Evolutionary conservation across 2,329 filamentous ascomycete genomes (phyloP), one percentile per base, ranked within the genome.

Genomic region (Neonectria punicea): DNA sequence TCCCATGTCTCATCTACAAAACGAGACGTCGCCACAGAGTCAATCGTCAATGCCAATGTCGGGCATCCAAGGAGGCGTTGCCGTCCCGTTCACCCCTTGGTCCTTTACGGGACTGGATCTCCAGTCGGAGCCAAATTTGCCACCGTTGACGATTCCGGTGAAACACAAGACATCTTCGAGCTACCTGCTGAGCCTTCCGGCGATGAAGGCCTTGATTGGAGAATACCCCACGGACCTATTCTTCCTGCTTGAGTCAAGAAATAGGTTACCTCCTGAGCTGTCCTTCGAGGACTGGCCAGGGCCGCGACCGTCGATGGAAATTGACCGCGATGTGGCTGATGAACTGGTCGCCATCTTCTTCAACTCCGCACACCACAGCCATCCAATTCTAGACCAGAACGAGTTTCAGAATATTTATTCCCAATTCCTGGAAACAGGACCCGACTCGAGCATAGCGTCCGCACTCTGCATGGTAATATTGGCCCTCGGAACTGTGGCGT

Each of bases 381-480:
- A 76, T 61, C 76, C 76, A 0, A 68, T 78, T 14, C 64, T 77
- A 5, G 72, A 76, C 53, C 61, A 69, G 11, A 70, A 68, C 4
- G 71, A 69, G n/a, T 77, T 78, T 32, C 53, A 67, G 7, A 36
- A 34, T 1, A 63, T 72, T 1, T 77, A 77, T 53, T 32, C 58
- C 2, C 49, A 51, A 1, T 73, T 77, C 36, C 53, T 74, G 13
- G 65, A 73, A 22, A 57, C 62, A 3, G 69, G 70, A 2, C 58
- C 67, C 1, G 71, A 74, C 36, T 62, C 67, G 2, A 73, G 66
- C 46, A 58, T 76, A 4, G 73, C 74, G 30, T 71, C 73, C 2
- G 76, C 75, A 6, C 63, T 78, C 2, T 78, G 76, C 58, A 69
- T 78, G 61, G 70, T 76, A 16, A 71, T 78, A 9, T 67, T 77